These are phyloP conservation scores for Naganishia randhawae DNA, from an alignment of 768 basidiomycete genomes.

Conservation along the genomic window DNA sequence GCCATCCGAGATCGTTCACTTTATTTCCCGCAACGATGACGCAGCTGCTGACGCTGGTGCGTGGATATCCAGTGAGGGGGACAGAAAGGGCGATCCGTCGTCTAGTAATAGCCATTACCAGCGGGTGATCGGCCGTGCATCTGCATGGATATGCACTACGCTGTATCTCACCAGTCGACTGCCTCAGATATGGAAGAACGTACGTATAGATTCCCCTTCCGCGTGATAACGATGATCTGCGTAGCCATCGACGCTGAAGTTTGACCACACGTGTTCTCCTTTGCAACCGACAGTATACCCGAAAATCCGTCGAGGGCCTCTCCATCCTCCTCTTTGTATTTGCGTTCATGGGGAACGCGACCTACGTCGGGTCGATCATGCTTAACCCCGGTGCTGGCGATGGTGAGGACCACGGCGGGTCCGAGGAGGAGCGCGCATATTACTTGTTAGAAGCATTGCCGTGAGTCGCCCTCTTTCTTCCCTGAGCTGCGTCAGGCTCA, in stretches of 20 bases:
- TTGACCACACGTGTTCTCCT: not conserved
- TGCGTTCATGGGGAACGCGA: constrained; percentile 87
- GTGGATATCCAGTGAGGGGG: too few species aligned
- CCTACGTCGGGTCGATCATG: constrained; percentile 89
- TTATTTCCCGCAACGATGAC: too few species aligned
- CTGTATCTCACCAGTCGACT: constrained; percentile 88
- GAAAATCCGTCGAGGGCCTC: constrained; percentile 92
- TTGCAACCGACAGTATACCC: constrained; percentile 60
- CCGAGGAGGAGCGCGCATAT: constrained; percentile 60
- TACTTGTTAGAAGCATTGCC: constrained; percentile 79
- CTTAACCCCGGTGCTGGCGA: constrained; percentile 58
- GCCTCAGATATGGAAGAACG: constrained; percentile 99
- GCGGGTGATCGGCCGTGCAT: constrained; percentile 77
- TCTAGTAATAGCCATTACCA: constrained; percentile 44
- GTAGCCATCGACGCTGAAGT: not conserved
- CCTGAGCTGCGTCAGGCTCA: not conserved
- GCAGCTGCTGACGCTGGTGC: too few species aligned
- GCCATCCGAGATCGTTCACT: too few species aligned
- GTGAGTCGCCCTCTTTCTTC: constrained; percentile 56
- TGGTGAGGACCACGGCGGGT: constrained; percentile 58
- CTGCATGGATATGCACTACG: constrained; percentile 90
- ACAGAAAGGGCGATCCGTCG: too few species aligned
- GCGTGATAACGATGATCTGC: not conserved
- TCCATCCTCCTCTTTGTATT: constrained; percentile 89
- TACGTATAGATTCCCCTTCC: constrained; percentile 56